These are phyloP conservation scores for Isoetes taiwanensis DNA, from an alignment of 75 land plant species.

Conservation along the genomic window DNA sequence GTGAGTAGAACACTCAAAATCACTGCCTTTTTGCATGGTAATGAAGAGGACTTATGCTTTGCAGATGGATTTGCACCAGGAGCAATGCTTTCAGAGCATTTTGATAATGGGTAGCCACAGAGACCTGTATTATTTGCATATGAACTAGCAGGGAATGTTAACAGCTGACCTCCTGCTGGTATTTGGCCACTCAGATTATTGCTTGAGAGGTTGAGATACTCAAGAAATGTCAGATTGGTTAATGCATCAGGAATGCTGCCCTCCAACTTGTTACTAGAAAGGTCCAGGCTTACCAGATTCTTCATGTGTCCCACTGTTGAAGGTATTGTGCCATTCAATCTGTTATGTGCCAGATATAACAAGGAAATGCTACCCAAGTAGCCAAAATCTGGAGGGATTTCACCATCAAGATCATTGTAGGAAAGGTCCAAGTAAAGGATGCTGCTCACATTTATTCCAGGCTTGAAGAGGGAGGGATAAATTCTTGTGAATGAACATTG, in stretches of 20 bases:
- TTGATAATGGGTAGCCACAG: slow-evolving; percentile 57
- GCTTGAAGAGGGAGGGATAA: too few relatives aligned
- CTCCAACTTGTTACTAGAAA: slow-evolving; percentile 50
- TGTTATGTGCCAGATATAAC: slow-evolving; percentile 51
- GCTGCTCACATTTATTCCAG: too few relatives aligned
- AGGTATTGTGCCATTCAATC: slow-evolving; percentile 55
- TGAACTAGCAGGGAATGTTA: slow-evolving; percentile 55
- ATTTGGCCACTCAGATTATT: slow-evolving; percentile 57
- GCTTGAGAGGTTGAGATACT: slow-evolving; percentile 52
- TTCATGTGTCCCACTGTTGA: slow-evolving; percentile 38
- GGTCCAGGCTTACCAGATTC: slow-evolving; percentile 60
- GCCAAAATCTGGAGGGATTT: slow-evolving; percentile 21
- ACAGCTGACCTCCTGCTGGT: slow-evolving; percentile 65
- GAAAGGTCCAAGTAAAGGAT: too few relatives aligned
- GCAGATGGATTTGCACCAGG: too few relatives aligned
- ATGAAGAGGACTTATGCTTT: too few relatives aligned
- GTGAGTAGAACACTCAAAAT: too few relatives aligned
- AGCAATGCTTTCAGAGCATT: slow-evolving; percentile 21
- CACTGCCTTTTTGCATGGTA: too few relatives aligned
- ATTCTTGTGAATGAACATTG: too few relatives aligned
- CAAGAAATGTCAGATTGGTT: slow-evolving; percentile 59
- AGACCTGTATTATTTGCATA: slow-evolving; percentile 66
- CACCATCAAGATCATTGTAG: slow-evolving; percentile 17
- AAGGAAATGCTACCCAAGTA: too few relatives aligned
- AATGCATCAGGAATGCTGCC: slow-evolving; percentile 60